phyloP scores from a whole-genome alignment of 83 land plant genomes.

The Diphasiastrum complanatum region DNA sequence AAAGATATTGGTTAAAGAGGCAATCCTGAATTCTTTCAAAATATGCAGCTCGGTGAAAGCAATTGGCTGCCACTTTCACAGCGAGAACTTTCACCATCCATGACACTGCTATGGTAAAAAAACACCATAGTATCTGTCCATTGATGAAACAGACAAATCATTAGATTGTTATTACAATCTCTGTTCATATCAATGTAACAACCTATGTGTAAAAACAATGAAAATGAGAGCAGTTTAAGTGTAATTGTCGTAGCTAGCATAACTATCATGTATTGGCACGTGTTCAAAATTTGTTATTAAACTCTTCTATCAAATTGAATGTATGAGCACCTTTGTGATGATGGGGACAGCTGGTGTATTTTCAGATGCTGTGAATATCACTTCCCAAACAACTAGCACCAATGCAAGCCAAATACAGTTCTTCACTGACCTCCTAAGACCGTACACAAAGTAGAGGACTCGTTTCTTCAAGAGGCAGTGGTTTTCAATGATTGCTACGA shows the following conservation, averaged over 20 bases:
- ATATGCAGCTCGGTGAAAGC: conserved; percentile 31
- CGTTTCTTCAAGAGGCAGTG: conserved; percentile 26
- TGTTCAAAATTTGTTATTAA: no score
- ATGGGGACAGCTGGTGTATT: conserved; percentile 13
- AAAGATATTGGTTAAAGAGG: conserved; percentile 25
- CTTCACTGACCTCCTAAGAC: conserved; percentile 25
- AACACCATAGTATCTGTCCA: conserved; percentile 25
- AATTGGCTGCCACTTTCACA: conserved; percentile 23
- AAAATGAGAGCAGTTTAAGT: no score
- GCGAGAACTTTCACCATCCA: conserved; percentile 30
- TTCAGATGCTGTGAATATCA: conserved; percentile 11
- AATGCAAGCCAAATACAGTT: conserved; percentile 25
- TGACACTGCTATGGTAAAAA: conserved; percentile 21
- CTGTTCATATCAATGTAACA: background rate
- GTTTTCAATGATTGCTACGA: conserved; percentile 23
- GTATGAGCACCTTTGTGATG: conserved; percentile 22
- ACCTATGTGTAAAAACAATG: background rate
- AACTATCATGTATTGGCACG: no score
- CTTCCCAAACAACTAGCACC: conserved; percentile 20
- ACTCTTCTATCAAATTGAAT: no score
- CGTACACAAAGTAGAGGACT: conserved; percentile 33
- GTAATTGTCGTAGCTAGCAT: no score
- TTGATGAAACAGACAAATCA: background rate
- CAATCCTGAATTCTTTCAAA: conserved; percentile 35
- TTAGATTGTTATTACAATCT: background rate